Evolutionary conservation across 1,284 basidiomycete genomes (phyloP).

Genomic region (Meira nashicola): DNA sequence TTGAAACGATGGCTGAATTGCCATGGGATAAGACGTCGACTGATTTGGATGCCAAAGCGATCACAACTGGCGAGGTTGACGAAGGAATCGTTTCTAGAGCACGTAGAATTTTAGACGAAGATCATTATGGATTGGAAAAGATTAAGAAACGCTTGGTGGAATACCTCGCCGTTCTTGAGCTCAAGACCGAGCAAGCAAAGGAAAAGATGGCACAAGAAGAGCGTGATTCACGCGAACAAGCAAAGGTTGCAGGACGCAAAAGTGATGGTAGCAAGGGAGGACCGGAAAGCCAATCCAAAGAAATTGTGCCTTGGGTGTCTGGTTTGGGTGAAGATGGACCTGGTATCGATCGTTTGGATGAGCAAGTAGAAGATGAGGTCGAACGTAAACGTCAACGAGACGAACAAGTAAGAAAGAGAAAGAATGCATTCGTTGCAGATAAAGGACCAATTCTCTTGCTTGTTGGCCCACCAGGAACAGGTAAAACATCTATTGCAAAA

Average conservation of each 20-base stretch:
- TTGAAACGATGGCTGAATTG: conserved; percentile 52
- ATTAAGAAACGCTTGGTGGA: conserved; percentile 56
- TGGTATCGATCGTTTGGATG: conserved; percentile 9
- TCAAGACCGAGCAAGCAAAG: conserved; percentile 50
- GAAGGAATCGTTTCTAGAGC: conserved; percentile 47
- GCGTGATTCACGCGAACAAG: neutral
- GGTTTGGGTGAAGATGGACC: conserved; percentile 3
- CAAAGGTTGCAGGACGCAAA: conserved; percentile 4
- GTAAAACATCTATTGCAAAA: conserved; percentile 51
- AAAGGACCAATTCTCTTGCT: conserved; percentile 76
- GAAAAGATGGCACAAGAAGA: conserved; percentile 39
- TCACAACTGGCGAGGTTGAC: neutral
- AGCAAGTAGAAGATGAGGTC: conserved; percentile 22
- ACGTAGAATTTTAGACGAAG: conserved; percentile 53
- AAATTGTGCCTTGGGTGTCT: conserved; percentile 7
- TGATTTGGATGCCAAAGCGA: conserved; percentile 25
- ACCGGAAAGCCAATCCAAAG: conserved; percentile 12
- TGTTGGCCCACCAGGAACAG: conserved; percentile 53
- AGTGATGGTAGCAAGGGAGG: conserved; percentile 8
- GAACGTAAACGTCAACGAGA: conserved; percentile 5
- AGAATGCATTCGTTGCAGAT: conserved; percentile 22
- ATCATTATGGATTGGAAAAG: conserved; percentile 56
- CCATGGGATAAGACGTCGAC: conserved; percentile 49
- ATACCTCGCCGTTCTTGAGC: conserved; percentile 55
- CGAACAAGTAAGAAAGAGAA: conserved; percentile 13